phyloP scores from a whole-genome alignment of 2,329 filamentous ascomycete species.

The Colletotrichum cuscutae region DNA sequence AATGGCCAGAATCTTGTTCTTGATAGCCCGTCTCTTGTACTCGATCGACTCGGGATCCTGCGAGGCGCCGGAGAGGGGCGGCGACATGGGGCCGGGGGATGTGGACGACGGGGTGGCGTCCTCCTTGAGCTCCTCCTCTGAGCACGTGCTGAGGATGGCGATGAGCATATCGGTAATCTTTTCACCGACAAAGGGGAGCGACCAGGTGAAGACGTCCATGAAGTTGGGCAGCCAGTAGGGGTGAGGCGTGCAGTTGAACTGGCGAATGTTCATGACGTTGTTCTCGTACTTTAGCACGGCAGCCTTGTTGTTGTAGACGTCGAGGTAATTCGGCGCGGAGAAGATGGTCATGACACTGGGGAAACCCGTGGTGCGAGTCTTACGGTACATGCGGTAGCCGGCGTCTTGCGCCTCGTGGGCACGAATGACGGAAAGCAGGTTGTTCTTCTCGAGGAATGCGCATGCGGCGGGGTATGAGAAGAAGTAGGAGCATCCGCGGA shows the following conservation, averaged over 20 bases:
- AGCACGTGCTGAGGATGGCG: conserved; percentile 96
- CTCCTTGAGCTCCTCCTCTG: conserved; percentile 96
- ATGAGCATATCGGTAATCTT: conserved; percentile 99
- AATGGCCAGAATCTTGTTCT: conserved; percentile 99
- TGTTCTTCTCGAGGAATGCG: conserved; percentile 98
- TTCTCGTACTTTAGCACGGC: conserved; percentile 99
- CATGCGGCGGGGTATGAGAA: conserved; percentile 98
- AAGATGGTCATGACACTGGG: conserved; percentile 99
- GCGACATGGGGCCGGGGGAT: conserved; percentile 78
- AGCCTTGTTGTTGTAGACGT: conserved; percentile 99
- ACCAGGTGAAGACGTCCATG: conserved; percentile 99
- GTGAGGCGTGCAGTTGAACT: conserved; percentile 99
- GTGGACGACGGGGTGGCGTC: conserved; percentile 81
- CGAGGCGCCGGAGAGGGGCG: conserved; percentile 64
- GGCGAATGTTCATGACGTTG: conserved; percentile 99
- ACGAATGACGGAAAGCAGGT: conserved; percentile 94
- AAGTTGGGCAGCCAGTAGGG: conserved; percentile 99
- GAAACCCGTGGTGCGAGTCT: conserved; percentile 97
- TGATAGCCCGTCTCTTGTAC: conserved; percentile 95
- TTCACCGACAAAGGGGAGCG: conserved; percentile 96
- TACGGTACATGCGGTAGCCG: conserved; percentile 98
- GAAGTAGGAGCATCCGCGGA: conserved; percentile 98
- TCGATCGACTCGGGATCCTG: conserved; percentile 88
- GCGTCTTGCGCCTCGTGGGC: conserved; percentile 99
- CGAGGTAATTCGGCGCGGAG: conserved; percentile 97